Conservation (phyloP, 129 eudicot genomes). For the Glebionis coronaria region DNA sequence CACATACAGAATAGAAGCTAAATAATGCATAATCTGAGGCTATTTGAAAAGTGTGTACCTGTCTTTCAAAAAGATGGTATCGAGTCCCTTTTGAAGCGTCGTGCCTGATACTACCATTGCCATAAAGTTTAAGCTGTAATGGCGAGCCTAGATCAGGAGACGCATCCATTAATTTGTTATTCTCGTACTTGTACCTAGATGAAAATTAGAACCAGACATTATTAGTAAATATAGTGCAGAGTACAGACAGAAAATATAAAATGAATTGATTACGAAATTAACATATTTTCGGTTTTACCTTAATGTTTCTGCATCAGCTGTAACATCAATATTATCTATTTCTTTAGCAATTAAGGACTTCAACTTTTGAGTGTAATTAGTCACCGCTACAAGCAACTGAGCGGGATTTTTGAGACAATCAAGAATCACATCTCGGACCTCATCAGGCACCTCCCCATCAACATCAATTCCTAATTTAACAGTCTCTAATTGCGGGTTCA, state of each 20-base stretch:
- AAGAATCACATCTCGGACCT: slow-evolving; percentile 37
- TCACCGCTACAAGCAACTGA: slow-evolving; percentile 29
- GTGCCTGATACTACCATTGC: slow-evolving; percentile 58
- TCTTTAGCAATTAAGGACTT: slow-evolving; percentile 44
- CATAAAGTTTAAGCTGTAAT: slow-evolving; percentile 73
- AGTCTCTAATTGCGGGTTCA: slow-evolving; percentile 19
- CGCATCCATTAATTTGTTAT: slow-evolving; percentile 67
- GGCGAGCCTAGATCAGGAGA: slow-evolving; percentile 75
- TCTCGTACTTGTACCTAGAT: slow-evolving; percentile 83
- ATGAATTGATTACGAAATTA: background rate
- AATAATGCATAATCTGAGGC: no score
- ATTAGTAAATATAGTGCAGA: background rate
- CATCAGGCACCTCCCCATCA: slow-evolving; percentile 23
- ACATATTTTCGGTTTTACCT: slow-evolving; percentile 5
- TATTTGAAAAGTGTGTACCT: slow-evolving; percentile 43
- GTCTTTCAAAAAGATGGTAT: slow-evolving; percentile 89
- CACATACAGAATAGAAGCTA: background rate
- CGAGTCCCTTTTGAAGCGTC: slow-evolving; percentile 76
- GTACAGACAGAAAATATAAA: background rate
- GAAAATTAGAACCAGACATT: slow-evolving; percentile 8
- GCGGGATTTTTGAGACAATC: slow-evolving; percentile 39
- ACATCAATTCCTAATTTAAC: slow-evolving; percentile 25
- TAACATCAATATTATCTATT: slow-evolving; percentile 25
- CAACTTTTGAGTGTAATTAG: slow-evolving; percentile 24
- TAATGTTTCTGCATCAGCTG: slow-evolving; percentile 30